These are phyloP conservation scores for Suillus plorans DNA, from an alignment of 768 basidiomycete species.

Conservation along the genomic window DNA sequence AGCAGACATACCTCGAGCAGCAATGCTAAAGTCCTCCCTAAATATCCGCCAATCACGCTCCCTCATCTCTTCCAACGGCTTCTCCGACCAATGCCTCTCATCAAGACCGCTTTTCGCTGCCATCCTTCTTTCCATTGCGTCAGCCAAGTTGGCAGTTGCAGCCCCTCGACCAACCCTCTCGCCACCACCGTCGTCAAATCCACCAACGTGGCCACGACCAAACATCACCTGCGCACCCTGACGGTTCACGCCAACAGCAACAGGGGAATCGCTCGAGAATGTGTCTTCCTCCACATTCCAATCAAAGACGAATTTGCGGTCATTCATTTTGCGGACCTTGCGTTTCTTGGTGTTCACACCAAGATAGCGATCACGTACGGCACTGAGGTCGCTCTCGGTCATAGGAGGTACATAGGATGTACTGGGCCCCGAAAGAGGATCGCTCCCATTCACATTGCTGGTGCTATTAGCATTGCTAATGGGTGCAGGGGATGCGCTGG, in stretches of 20 bases:
- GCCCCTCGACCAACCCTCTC: conserved; percentile 44
- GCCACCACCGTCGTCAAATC: conserved; percentile 77
- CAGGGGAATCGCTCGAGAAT: conserved; percentile 72
- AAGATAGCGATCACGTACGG: conserved; percentile 90
- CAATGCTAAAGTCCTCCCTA: conserved; percentile 96
- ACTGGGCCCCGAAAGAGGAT: conserved; percentile 36
- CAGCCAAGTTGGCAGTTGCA: conserved; percentile 58
- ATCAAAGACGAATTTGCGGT: conserved; percentile 98
- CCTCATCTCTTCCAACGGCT: conserved; percentile 86
- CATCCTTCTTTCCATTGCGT: conserved; percentile 78
- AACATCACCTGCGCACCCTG: conserved; percentile 90
- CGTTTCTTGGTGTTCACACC: conserved; percentile 94
- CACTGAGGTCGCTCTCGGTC: conserved; percentile 76
- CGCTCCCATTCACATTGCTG: conserved; percentile 12
- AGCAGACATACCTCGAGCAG: conserved; percentile 69
- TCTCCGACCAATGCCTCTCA: conserved; percentile 98
- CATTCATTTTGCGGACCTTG: conserved; percentile 91
- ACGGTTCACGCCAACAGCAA: conserved; percentile 64
- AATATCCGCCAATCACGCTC: conserved; percentile 99
- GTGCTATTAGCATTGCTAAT: conserved; percentile 14
- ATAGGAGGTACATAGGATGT: conserved; percentile 58
- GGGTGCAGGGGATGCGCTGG: conserved; percentile 44
- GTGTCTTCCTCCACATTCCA: conserved; percentile 99
- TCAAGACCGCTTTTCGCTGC: conserved; percentile 82
- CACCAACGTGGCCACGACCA: conserved; percentile 79